Conservation (phyloP, 305 asterid genomes). For the Nicotiana rustica region DNA sequence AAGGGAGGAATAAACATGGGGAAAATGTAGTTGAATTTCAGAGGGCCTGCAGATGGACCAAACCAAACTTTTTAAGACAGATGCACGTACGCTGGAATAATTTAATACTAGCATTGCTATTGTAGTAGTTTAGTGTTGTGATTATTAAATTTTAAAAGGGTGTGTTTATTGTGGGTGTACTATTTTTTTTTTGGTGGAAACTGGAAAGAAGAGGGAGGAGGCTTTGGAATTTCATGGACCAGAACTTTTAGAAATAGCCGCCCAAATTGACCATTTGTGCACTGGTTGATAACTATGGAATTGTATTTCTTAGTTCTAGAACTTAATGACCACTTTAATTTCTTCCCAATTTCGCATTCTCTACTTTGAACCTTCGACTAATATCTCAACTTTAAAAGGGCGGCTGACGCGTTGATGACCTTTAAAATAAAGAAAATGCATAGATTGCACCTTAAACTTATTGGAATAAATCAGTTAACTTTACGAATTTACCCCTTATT, state of each 20-base stretch:
- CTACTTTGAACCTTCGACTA: not conserved
- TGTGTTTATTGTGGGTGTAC: conserved; percentile 27
- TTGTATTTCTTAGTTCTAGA: conserved; percentile 18
- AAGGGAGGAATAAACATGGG: conserved; percentile 33
- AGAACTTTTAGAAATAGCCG: conserved; percentile 49
- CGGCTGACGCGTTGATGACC: not conserved
- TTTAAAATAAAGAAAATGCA: not conserved
- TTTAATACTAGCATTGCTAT: conserved; percentile 31
- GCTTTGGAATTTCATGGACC: conserved; percentile 19
- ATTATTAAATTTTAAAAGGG: not conserved
- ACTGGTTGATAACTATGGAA: not conserved
- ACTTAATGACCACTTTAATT: conserved; percentile 34
- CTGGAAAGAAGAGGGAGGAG: conserved; percentile 33
- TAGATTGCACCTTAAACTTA: too few relatives aligned
- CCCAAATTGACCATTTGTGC: conserved; percentile 61
- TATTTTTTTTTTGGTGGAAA: conserved; percentile 22
- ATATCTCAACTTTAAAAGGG: not conserved
- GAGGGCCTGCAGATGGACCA: conserved; percentile 59
- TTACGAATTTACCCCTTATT: too few relatives aligned
- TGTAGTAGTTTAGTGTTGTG: conserved; percentile 28
- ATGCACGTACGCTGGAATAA: conserved; percentile 53
- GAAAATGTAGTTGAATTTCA: conserved; percentile 50
- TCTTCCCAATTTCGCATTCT: not conserved
- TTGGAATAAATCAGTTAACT: too few relatives aligned
- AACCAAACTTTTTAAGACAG: conserved; percentile 45